Percentiles rank a stretch among this genome's conserved stretches.
Evolutionary conservation across 768 basidiomycete species (phyloP).

Genomic region (Pleurotus sapidus): DNA sequence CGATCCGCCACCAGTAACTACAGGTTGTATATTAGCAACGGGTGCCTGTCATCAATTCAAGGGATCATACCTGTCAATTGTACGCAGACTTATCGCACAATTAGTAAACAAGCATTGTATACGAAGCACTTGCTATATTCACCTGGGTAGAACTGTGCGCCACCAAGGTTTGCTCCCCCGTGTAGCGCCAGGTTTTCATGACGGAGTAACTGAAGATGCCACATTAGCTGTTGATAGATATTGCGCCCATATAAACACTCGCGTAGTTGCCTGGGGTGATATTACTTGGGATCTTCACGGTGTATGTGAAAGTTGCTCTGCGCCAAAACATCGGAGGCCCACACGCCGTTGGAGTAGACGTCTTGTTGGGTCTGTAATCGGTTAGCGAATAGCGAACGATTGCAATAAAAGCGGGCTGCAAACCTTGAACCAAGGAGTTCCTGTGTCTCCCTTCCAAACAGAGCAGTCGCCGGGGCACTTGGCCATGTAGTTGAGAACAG

Average conservation of each 20-base stretch:
- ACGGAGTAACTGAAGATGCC: slow-evolving; percentile 25
- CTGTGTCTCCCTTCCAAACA: slow-evolving; percentile 30
- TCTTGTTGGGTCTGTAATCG: slow-evolving; percentile 31
- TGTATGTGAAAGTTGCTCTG: slow-evolving; percentile 30
- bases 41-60: neutral
- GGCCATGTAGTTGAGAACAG: slow-evolving; percentile 38
- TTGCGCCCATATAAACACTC: slow-evolving; percentile 2
- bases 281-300: slow-evolving; percentile 34
- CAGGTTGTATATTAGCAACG: neutral
- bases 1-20: slow-evolving; percentile 31
- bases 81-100: slow-evolving; percentile 25
- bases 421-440: slow-evolving; percentile 38
- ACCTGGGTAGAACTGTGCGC: slow-evolving; percentile 37
- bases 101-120: neutral
- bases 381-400: neutral
- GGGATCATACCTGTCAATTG: slow-evolving; percentile 25
- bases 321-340: slow-evolving; percentile 35
- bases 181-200: slow-evolving; percentile 39
- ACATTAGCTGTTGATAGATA: neutral
- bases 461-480: slow-evolving; percentile 33
- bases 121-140: neutral
- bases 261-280: slow-evolving; percentile 34
- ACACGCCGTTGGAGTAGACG: slow-evolving; percentile 29
- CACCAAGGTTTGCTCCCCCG: slow-evolving; percentile 25
- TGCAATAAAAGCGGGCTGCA: neutral